phyloP scores from a whole-genome alignment of 208 protist genomes.

The Leishmania martiniquensis region DNA sequence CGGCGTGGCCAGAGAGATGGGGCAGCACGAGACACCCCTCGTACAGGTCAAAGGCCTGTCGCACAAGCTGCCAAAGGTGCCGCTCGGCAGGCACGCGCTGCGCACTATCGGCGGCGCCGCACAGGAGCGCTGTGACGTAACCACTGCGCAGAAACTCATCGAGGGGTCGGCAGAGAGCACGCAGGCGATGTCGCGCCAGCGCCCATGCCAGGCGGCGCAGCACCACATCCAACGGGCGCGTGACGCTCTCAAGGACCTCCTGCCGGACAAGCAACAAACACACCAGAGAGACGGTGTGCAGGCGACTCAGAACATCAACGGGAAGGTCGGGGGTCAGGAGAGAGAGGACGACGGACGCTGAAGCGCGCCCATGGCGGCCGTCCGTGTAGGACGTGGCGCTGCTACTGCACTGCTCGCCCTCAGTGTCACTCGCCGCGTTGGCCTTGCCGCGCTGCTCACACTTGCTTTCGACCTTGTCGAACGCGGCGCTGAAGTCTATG shows the following conservation, averaged over 20 bases:
- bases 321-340: slow-evolving; percentile 16
- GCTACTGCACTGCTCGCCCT: not conserved
- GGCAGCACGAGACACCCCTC: slow-evolving; percentile 31
- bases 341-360: slow-evolving; percentile 1
- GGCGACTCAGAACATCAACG: slow-evolving; percentile 11
- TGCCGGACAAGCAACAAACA: slow-evolving; percentile 17
- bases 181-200: slow-evolving; percentile 27
- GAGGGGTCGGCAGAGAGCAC: slow-evolving; percentile 23
- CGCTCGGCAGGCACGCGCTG: not conserved
- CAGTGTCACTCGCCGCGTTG: not conserved
- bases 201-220: slow-evolving; percentile 22
- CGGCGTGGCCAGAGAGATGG: slow-evolving; percentile 15
- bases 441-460: not conserved
- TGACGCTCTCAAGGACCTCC: slow-evolving; percentile 20
- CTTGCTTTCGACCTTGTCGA: not conserved
- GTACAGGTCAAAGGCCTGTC: slow-evolving; percentile 17
- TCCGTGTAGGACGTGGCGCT: not conserved
- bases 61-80: slow-evolving; percentile 3
- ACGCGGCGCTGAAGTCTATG: not conserved
- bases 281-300: slow-evolving; percentile 14
- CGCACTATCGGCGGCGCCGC: not conserved
- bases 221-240: slow-evolving; percentile 22
- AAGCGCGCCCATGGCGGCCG: not conserved
- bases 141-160: slow-evolving; percentile 17
- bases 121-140: not conserved